Conservation (phyloP, 257 asterid genomes). For the Przewalskia tangutica region DNA sequence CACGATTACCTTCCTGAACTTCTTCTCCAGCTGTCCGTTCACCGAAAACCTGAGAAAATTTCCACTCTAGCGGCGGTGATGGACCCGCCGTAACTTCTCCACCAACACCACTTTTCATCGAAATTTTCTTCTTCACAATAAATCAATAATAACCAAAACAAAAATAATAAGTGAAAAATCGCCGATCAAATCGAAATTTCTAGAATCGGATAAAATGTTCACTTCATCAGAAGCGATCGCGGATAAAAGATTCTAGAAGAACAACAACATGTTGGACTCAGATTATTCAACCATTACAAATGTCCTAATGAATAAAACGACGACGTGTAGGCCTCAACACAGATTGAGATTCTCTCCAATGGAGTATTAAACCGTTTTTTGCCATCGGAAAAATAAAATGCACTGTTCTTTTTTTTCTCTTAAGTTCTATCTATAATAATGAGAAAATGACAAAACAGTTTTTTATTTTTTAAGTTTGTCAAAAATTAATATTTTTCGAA, state of each 20-base stretch:
- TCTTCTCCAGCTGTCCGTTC: slow-evolving; percentile 80
- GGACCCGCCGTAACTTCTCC: slow-evolving; percentile 36
- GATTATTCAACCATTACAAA: slow-evolving; percentile 32
- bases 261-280: slow-evolving; percentile 21
- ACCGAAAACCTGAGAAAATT: slow-evolving; percentile 86
- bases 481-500: too few relatives aligned
- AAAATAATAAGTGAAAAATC: neutral
- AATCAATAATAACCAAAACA: neutral
- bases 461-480: neutral
- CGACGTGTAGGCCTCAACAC: slow-evolving; percentile 15
- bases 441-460: neutral
- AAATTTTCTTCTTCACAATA: neutral
- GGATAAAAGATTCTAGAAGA: slow-evolving; percentile 8
- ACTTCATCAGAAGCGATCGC: slow-evolving; percentile 16
- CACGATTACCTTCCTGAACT: slow-evolving; percentile 67
- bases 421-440: slow-evolving; percentile 2
- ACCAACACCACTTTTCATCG: slow-evolving; percentile 42
- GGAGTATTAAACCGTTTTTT: neutral
- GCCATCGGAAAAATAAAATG: slow-evolving; percentile 8
- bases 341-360: slow-evolving; percentile 22
- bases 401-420: neutral
- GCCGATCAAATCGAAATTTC: slow-evolving; percentile 10
- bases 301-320: neutral
- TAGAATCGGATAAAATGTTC: slow-evolving; percentile 4
- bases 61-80: slow-evolving; percentile 53